Base-by-base conservation (phyloP, 140 eudicot species). In the Oenanthe javanica region DNA sequence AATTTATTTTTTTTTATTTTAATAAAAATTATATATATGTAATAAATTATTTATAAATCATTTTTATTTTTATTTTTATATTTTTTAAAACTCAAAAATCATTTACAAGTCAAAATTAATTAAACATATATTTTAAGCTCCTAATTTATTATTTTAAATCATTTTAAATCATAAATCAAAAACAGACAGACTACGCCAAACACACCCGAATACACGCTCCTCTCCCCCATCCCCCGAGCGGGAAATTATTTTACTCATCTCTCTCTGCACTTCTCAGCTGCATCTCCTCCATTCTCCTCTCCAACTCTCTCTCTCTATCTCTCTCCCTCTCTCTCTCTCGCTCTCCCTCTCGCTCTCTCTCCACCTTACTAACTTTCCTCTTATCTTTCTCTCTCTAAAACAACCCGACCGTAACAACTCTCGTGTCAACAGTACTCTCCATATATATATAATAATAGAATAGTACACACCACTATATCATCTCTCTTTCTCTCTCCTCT, bases 211-310 rank as follows among this genome's bases (percentile, higher is more conserved):
- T 67, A 11, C 77, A 47, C 25, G 15, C 38, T 55, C 77, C 54
- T 51, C 57, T 16, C 0, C 52, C 57, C 57, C 14, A 49, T 31
- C 51, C 67, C 70, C 51, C 72, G 81, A 82, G 85, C 85, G 85
- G 85, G 85, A 82, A 82, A 77, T 23, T 18, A 47, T 12, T 5
- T 36, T 4, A 69, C 38, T 36, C 47, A 50, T 8, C 50, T 43
- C 76, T 6, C 76, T 42, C 25, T 4, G 36, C 36, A 31, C 36
- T 31, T 69, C 43, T 3, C 46, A 31, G 72, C 49, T 38, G 48
- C 40, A 57, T 80, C 47, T 36, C n/a, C n/a, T 31, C 25, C 75
- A 77, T 27, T 47, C 31, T 59, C 27, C 1, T 18, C 16, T 64
- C 42, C 42, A n/a, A 67, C 5, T 45, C 2, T 36, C 43, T 69